Conservation (phyloP, 2,329 filamentous ascomycete genomes). For the Aspergillus neoniger region DNA sequence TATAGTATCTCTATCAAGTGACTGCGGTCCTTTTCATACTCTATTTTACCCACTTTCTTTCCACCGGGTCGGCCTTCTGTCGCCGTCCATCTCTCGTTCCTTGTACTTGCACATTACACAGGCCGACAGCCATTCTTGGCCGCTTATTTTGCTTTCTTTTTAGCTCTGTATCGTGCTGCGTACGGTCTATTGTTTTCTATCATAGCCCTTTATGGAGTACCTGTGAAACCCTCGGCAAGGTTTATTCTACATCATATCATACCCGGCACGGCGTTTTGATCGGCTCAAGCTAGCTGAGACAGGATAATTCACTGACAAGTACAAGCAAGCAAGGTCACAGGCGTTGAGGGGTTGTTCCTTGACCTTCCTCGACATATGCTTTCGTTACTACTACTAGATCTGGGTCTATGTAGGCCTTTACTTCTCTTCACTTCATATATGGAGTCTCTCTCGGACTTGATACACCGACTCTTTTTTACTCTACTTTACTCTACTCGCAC, state of each 20-base stretch:
- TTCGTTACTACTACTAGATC: background rate
- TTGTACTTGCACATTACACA: background rate
- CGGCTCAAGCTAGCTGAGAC: background rate
- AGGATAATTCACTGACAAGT: background rate
- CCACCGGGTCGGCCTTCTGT: background rate
- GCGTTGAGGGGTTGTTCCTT: background rate
- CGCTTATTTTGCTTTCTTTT: background rate
- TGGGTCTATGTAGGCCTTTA: background rate
- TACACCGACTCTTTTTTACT: background rate
- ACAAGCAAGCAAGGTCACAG: conserved; percentile 1
- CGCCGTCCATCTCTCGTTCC: background rate
- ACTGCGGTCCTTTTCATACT: background rate
- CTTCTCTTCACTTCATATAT: background rate
- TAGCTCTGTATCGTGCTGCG: background rate
- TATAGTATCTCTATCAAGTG: background rate
- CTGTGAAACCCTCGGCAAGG: background rate
- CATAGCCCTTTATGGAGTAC: background rate
- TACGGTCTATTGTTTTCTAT: background rate
- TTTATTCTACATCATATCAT: conserved; percentile 1
- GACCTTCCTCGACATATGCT: background rate
- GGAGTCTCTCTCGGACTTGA: background rate
- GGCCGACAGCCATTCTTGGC: conserved; percentile 1
- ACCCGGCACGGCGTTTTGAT: background rate
- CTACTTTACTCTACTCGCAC: background rate
- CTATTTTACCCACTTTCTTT: background rate